Conservation (phyloP, 345 rosid genomes). For the Gossypium thurberi region DNA sequence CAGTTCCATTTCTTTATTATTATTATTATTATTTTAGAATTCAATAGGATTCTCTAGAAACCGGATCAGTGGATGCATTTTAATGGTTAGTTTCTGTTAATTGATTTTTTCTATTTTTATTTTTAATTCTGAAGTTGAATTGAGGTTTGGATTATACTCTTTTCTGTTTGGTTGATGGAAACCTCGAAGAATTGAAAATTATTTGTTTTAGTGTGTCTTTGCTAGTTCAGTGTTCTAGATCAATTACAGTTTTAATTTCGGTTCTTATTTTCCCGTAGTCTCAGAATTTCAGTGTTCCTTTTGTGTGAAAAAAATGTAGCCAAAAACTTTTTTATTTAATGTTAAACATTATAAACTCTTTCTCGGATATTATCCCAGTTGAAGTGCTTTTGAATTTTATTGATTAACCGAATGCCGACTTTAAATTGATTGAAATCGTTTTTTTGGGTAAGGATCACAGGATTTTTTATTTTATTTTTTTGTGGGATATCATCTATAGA, state of each 20-base stretch:
- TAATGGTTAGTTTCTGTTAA: too few species aligned
- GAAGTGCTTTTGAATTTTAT: constrained; percentile 1
- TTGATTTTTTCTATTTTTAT: neutral
- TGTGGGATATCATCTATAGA: neutral
- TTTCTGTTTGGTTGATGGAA: constrained; percentile 13
- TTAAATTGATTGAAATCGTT: neutral
- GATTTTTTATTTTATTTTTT: neutral
- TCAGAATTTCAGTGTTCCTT: constrained; percentile 5
- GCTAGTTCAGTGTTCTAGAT: constrained; percentile 7
- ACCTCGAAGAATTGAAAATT: neutral
- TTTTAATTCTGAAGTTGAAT: neutral
- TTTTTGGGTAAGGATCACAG: neutral
- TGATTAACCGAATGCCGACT: neutral
- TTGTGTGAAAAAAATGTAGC: constrained; percentile 12
- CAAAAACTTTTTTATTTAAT: neutral
- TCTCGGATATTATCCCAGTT: neutral
- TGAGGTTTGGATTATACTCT: constrained; percentile 8
- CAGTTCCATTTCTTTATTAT: too few species aligned
- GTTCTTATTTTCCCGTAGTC: neutral
- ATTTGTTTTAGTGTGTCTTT: neutral
- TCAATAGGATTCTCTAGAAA: too few species aligned
- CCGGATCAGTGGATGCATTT: too few species aligned
- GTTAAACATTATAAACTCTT: neutral
- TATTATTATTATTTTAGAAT: too few species aligned
- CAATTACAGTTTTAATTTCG: neutral